Conservation (phyloP, 192 early-diverging fungal species). For the Paraglomus occultum region DNA sequence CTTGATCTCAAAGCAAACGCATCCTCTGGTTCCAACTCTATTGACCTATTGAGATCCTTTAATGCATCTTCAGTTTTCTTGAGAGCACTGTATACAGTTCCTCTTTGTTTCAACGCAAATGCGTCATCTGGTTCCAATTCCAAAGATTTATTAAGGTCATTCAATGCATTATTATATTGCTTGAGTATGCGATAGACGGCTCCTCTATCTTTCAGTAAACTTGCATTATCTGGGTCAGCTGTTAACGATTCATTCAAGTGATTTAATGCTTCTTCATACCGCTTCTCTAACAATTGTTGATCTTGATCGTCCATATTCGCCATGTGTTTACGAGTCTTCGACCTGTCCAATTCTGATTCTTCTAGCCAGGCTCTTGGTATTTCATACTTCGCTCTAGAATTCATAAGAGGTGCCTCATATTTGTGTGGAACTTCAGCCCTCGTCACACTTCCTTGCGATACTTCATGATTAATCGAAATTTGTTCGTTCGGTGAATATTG, state of each 20-base stretch:
- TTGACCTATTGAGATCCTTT: background rate
- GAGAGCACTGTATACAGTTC: background rate
- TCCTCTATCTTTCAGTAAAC: background rate
- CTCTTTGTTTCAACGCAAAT: background rate
- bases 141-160: slow-evolving; percentile 19
- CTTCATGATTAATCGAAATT: too few species aligned
- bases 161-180: background rate
- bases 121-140: background rate
- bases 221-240: slow-evolving; percentile 1
- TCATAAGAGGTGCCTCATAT: too few species aligned
- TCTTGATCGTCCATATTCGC: too few species aligned
- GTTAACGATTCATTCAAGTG: background rate
- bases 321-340: too few species aligned
- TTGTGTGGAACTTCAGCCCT: too few species aligned
- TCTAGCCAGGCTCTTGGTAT: too few species aligned
- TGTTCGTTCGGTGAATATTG: too few species aligned
- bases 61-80: background rate
- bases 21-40: background rate
- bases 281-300: background rate
- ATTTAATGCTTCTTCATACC: background rate
- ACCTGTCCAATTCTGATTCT: too few species aligned
- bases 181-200: background rate
- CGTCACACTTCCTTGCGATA: too few species aligned
- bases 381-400: too few species aligned
- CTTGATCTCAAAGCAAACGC: too few species aligned